phyloP scores from a whole-genome alignment of 1,284 basidiomycete species.

The Austropuccinia psidii region DNA sequence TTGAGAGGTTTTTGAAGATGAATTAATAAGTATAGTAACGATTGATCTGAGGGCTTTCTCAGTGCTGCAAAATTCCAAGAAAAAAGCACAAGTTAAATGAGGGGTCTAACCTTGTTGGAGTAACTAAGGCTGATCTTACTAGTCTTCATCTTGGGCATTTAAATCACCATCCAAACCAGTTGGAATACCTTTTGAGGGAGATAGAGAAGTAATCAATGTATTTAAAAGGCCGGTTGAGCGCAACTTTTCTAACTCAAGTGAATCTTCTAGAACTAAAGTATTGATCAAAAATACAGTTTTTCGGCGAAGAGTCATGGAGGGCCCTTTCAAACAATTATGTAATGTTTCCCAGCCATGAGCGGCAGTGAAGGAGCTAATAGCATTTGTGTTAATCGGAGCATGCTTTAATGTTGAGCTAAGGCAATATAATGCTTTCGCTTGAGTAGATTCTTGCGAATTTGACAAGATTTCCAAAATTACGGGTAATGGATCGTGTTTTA shows the following conservation, averaged over 20 bases:
- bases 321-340: constrained; percentile 15
- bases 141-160: constrained; percentile 30
- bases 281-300: constrained; percentile 34
- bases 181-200: constrained; percentile 27
- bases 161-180: constrained; percentile 27
- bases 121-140: not conserved
- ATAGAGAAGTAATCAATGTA: constrained; percentile 16
- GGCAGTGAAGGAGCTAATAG: not conserved
- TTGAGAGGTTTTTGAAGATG: not conserved
- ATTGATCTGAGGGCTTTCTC: constrained; percentile 29
- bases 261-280: constrained; percentile 10
- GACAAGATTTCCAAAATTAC: constrained; percentile 18
- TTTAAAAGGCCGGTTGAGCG: constrained; percentile 12
- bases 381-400: constrained; percentile 10
- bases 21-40: constrained; percentile 13
- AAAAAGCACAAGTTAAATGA: not conserved
- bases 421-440: constrained; percentile 36
- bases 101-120: not conserved
- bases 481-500: constrained; percentile 31
- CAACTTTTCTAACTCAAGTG: constrained; percentile 12
- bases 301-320: constrained; percentile 23
- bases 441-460: constrained; percentile 2
- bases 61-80: not conserved
- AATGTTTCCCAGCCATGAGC: constrained; percentile 18
- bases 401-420: constrained; percentile 28